Evolutionary conservation across 2,329 filamentous ascomycete genomes (phyloP).

Genomic region (Pseudocercospora musae): DNA sequence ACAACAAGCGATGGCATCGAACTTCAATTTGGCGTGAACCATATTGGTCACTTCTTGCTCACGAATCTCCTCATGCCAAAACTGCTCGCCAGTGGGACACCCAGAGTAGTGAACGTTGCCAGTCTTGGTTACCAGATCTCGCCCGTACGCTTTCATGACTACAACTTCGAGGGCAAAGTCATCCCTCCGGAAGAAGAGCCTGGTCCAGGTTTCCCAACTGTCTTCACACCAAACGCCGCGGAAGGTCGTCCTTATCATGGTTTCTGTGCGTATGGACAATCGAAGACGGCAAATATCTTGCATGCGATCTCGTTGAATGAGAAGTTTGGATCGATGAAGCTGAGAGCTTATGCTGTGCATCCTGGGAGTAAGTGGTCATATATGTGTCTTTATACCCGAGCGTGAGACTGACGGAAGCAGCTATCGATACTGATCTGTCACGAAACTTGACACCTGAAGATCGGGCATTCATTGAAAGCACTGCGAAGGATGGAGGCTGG

Average conservation of each 20-base stretch:
- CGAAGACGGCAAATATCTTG: constrained; percentile 48
- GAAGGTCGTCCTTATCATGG: constrained; percentile 34
- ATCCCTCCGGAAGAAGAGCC: constrained; percentile 23
- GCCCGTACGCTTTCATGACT: constrained; percentile 36
- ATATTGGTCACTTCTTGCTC: constrained; percentile 54
- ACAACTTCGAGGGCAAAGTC: constrained; percentile 32
- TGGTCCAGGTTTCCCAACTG: constrained; percentile 5
- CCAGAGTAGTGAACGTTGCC: constrained; percentile 32
- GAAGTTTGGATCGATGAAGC: constrained; percentile 29
- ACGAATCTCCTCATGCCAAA: constrained; percentile 16
- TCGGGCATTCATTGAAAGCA: constrained; percentile 19
- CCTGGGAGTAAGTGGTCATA: constrained; percentile 34
- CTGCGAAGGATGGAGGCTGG: constrained; percentile 25
- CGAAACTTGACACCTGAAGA: constrained; percentile 6
- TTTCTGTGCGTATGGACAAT: constrained; percentile 44
- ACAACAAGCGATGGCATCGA: constrained; percentile 41
- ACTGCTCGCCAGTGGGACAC: constrained; percentile 10
- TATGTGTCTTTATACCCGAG: no score
- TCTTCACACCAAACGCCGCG: constrained; percentile 8
- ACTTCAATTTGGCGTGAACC: constrained; percentile 52
- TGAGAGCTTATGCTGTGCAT: constrained; percentile 41
- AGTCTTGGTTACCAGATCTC: constrained; percentile 28
- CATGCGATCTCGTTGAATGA: constrained; percentile 41
- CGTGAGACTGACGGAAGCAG: background rate
- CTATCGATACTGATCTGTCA: constrained; percentile 17